Evolutionary conservation across 2,329 filamentous ascomycete genomes (phyloP), one percentile per base, ranked within the genome.

Genomic region (Aspergillus neotritici): DNA sequence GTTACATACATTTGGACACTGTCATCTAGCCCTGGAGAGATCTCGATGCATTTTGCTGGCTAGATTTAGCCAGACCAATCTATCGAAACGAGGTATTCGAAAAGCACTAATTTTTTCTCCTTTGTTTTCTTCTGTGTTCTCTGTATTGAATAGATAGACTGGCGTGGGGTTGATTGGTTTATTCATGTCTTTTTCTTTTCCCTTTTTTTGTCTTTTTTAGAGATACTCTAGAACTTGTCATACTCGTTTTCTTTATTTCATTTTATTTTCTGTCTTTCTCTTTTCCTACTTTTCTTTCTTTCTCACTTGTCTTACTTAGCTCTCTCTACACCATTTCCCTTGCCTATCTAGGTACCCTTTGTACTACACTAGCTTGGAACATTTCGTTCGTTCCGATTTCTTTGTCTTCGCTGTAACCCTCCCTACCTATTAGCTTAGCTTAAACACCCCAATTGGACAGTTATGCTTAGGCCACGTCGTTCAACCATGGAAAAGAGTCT

Each of bases 71-170:
- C 25, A 17, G 9, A 41, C 31, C 8, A 29, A 33, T 6, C 15
- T 12, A 6, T 36, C 34, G 34, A 36, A 14, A 36, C 21, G 34
- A 16, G 16, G 21, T 25, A 9, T 25, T 25, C 21, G 17, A 54
- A 57, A 57, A 55, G 50, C 51, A 55, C 44, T 51, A 49, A 50
- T 52, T 43, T 32, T 25, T 35, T 47, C 12, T 34, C 17, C 51
- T 51, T 42, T 40, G 38, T 38, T 48, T 50, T 46, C 21, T 47
- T 51, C 46, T 37, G 43, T 46, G 45, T n/a, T n/a, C n/a, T n/a
- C n/a, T 52, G 50, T 51, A 51, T 50, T 53, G 55, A 52, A 56
- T 55, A 51, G 51, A 61, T 62, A 62, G 57, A 61, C 49, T 39
- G 46, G 48, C 48, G 43, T 49, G 49, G 44, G 43, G 21, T 25